Base-by-base conservation (phyloP, 306 rosid species). In the Quercus dentata region DNA sequence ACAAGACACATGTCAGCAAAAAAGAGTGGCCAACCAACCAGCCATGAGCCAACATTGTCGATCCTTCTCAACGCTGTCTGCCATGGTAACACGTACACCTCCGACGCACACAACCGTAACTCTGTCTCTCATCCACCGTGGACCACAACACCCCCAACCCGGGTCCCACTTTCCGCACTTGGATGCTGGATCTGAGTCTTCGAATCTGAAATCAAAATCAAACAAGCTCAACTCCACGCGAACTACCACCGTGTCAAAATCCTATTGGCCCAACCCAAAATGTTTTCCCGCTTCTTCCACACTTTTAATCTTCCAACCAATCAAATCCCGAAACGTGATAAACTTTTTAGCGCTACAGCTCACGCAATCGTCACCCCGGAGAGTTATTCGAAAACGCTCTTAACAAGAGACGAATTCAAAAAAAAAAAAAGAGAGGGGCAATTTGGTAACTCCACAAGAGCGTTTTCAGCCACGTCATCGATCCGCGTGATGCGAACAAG, bases 381-480 rank as follows among this genome's bases (percentile, higher is more conserved):
- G 46, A 41, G 46, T 41, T 2, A 68, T 44, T 44, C 69, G 70
- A 61, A 61, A 62, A 71, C 71, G 78, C 77, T 41, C 56, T 56
- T 23, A 25, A 52, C 51, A 63, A 12, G 79, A 28, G 56, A 44
- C 1, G 71, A 14, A 20, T 84, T 81, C 69, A 84, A 81, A 81
- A 81, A 76, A 81, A 81, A 81, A 76, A 54, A 14, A 84, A 81
- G 0, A 1, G 0, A 13, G 68, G 88, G 87, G 17, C 56, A 46
- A 1, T 1, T 17, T 5, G 20, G 77, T 84, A 77, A 80, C 20
- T 71, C 56, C 30, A 3, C 35, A n/a, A 17, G 13, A 5, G 7
- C 4, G 79, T 49, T 76, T 65, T 19, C 3, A 12, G 1, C 85
- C 89, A 83, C 73, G 84, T 88, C 89, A 88, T 5, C 83, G 74